Evolutionary conservation across 768 basidiomycete genomes (phyloP), one percentile per base, ranked within the genome.

Genomic region (Asterophora parasitica): DNA sequence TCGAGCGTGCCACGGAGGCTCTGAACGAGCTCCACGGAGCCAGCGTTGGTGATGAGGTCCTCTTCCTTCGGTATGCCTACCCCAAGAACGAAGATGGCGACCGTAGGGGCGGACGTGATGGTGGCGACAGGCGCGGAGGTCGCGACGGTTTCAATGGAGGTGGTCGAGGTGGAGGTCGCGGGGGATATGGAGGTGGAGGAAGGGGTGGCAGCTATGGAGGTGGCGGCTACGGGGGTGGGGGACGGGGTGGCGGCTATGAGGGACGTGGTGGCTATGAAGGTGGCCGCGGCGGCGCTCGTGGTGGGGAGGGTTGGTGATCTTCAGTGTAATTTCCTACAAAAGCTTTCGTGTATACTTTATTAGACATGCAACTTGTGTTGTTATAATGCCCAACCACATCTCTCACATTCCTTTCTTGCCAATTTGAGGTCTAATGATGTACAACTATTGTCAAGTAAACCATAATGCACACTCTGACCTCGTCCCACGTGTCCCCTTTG

Each of bases 1-100:
- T 71, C 40, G 65, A 75, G n/a, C 48, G 61, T 4, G 78, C 83
- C 7, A 70, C 70, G 30, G 65, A 72, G 49, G 83, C 76, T 1
- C 61, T 82, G 52, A 55, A 70, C 7, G 59, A 61, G 28, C 57
- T 79, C 19, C 66, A 73, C 55, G 73, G 72, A 37, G 52, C 53
- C 10, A 55, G 69, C 20, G 61, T 46, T 0, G 59, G 67, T 15
- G 77, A 76, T 3, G 58, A 65, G 42, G 49, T 40, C 7, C 58
- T 79, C 45, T 55, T 61, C 16, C 58, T 79, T 49, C 61, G 66
- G 46, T 81, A 68, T 52, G 75, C 79, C 15, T 53, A 59, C 23
- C 53, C 53, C 1, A 46, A 52, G 13, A 58, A 36, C 46, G 33
- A 20, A 7, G 15, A 38, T 6, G 44, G 34, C 16, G 43, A 39